Evolutionary conservation across 805 yeast genomes (phyloP).

Genomic region (Soucietia sequanensis): DNA sequence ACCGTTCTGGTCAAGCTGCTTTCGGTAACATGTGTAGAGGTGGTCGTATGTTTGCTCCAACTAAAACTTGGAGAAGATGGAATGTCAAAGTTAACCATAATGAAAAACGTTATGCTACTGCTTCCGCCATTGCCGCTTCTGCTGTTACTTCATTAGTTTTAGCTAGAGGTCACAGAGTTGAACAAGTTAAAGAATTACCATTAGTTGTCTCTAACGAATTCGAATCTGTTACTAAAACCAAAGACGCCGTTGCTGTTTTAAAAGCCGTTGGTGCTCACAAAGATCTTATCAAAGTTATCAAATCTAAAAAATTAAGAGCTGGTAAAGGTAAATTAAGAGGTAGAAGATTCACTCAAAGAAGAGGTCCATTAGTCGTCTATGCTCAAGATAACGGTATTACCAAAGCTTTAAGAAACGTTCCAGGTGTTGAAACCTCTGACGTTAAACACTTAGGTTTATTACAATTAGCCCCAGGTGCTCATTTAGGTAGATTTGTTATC

Average conservation of each 20-base stretch:
- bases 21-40: conserved; percentile 99
- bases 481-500: conserved; percentile 98
- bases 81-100: conserved; percentile 99
- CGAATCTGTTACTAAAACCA: conserved; percentile 93
- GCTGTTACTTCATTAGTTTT: conserved; percentile 97
- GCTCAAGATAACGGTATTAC: conserved; percentile 96
- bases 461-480: conserved; percentile 99
- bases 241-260: conserved; percentile 97
- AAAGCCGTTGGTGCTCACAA: conserved; percentile 99
- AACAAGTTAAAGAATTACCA: conserved; percentile 97
- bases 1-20: conserved; percentile 99
- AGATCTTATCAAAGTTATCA: conserved; percentile 96
- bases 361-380: conserved; percentile 99
- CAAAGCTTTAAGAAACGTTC: conserved; percentile 99
- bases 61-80: conserved; percentile 99
- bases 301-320: conserved; percentile 98
- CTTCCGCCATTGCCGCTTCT: conserved; percentile 99
- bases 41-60: conserved; percentile 99
- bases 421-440: conserved; percentile 98
- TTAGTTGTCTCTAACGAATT: conserved; percentile 92
- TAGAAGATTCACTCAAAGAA: conserved; percentile 99
- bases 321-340: conserved; percentile 99
- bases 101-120: conserved; percentile 99
- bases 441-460: conserved; percentile 91
- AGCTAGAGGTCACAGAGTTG: conserved; percentile 99